phyloP scores from a whole-genome alignment of 179 eudicot genomes.

The Patellifolia procumbens region DNA sequence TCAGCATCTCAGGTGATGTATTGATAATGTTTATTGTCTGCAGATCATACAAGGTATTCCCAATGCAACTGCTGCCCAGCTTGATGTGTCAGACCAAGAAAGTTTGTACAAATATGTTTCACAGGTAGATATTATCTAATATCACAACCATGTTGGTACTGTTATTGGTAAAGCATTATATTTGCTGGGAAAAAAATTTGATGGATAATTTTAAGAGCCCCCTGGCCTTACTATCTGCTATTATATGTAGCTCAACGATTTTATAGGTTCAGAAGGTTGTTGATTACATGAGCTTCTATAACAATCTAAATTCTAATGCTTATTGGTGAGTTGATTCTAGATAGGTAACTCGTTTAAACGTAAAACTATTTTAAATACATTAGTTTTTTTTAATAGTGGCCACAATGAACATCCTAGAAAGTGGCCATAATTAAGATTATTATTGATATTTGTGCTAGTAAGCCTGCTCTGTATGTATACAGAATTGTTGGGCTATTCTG shows the following conservation, averaged over 20 bases:
- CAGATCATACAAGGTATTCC: slow-evolving; percentile 78
- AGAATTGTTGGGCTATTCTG: not conserved
- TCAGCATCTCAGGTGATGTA: not conserved
- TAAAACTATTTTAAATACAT: too few relatives aligned
- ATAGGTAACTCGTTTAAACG: too few relatives aligned
- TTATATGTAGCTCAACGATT: not conserved
- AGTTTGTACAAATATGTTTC: slow-evolving; percentile 59
- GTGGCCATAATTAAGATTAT: not conserved
- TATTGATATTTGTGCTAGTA: not conserved
- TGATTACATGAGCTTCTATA: not conserved
- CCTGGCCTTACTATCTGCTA: not conserved
- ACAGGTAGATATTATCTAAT: slow-evolving; percentile 44
- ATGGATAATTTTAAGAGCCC: not conserved
- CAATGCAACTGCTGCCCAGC: slow-evolving; percentile 83
- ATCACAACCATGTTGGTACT: not conserved
- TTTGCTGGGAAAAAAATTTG: not conserved
- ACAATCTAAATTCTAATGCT: not conserved
- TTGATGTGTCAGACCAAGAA: slow-evolving; percentile 62
- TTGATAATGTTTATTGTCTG: slow-evolving; percentile 14
- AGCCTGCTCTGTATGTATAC: not conserved
- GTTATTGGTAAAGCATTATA: not conserved
- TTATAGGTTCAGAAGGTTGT: not conserved
- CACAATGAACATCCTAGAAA: not conserved
- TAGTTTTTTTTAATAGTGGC: too few relatives aligned
- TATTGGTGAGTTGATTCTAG: not conserved